These are phyloP conservation scores for Rhodotorula mucilaginosa DNA, from an alignment of 1,284 basidiomycete species.

Conservation along the genomic window DNA sequence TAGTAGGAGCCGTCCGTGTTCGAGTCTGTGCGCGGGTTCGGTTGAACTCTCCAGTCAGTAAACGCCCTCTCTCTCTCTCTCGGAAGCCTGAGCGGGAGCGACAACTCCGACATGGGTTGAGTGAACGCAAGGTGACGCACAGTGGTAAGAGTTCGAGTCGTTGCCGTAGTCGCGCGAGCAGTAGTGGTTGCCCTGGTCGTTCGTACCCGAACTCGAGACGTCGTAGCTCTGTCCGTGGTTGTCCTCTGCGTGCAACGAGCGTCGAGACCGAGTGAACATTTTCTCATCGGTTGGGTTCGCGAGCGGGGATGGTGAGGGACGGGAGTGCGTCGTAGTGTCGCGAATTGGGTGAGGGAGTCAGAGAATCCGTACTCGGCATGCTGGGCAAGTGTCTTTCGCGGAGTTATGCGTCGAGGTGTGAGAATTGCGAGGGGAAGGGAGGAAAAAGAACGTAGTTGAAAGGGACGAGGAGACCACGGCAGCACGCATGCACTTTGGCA, in stretches of 20 bases:
- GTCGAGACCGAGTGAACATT: no score
- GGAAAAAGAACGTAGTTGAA: not conserved
- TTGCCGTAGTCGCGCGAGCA: slow-evolving; percentile 17
- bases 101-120: no score
- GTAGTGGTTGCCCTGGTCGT: slow-evolving; percentile 19
- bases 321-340: no score
- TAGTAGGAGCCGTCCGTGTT: slow-evolving; percentile 22
- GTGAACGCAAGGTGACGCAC: not conserved
- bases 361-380: slow-evolving; percentile 16
- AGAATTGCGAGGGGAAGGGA: not conserved
- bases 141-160: slow-evolving; percentile 16
- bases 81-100: no score
- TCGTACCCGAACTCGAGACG: slow-evolving; percentile 3
- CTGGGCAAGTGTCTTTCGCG: no score
- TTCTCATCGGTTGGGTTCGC: no score
- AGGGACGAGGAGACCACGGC: not conserved
- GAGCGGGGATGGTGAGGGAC: no score
- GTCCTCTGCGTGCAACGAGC: slow-evolving; percentile 9
- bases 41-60: not conserved
- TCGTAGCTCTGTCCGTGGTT: slow-evolving; percentile 15
- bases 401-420: not conserved
- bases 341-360: no score
- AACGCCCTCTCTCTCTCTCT: not conserved
- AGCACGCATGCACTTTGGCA: not conserved
- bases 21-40: not conserved